Evolutionary conservation across 2,329 filamentous ascomycete species (phyloP).

Genomic region (Scorias spongiosa): DNA sequence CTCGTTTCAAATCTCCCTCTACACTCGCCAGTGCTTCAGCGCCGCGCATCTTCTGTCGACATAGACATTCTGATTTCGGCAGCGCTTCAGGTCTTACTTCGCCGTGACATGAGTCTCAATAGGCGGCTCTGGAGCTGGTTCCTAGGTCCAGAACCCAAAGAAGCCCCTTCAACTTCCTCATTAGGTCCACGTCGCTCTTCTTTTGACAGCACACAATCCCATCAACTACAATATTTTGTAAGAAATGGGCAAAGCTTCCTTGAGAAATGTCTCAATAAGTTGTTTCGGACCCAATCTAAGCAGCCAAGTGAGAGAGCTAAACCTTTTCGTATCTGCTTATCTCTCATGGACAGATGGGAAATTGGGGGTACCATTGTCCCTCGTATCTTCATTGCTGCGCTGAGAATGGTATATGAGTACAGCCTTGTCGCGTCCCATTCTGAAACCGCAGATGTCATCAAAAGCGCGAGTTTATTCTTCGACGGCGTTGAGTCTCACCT

Average conservation of each 20-base stretch:
- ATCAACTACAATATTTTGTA: conserved; percentile 60
- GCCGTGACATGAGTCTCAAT: conserved; percentile 94
- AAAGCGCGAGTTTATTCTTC: conserved; percentile 90
- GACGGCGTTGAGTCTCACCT: conserved; percentile 90
- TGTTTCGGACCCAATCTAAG: conserved; percentile 47
- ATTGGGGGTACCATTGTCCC: conserved; percentile 83
- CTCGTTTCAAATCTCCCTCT: conserved; percentile 82
- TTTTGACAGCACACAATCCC: conserved; percentile 36
- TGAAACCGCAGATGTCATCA: conserved; percentile 72
- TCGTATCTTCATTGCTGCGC: conserved; percentile 71
- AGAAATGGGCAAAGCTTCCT: conserved; percentile 61
- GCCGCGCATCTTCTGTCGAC: conserved; percentile 56
- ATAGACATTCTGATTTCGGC: conserved; percentile 68
- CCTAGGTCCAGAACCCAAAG: conserved; percentile 56
- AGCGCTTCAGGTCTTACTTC: conserved; percentile 71
- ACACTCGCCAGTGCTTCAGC: conserved; percentile 65
- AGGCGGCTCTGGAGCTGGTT: conserved; percentile 93
- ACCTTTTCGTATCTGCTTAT: conserved; percentile 83
- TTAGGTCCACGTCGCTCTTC: conserved; percentile 14
- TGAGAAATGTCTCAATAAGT: conserved; percentile 56
- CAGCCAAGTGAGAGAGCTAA: conserved; percentile 56
- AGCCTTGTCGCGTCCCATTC: conserved; percentile 49
- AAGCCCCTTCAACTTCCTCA: conserved; percentile 16
- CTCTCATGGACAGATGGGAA: conserved; percentile 96
- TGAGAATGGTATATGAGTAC: conserved; percentile 66